These are phyloP conservation scores for Euphorbia schlechtendalii DNA, from an alignment of 441 rosid species.

Conservation along the genomic window DNA sequence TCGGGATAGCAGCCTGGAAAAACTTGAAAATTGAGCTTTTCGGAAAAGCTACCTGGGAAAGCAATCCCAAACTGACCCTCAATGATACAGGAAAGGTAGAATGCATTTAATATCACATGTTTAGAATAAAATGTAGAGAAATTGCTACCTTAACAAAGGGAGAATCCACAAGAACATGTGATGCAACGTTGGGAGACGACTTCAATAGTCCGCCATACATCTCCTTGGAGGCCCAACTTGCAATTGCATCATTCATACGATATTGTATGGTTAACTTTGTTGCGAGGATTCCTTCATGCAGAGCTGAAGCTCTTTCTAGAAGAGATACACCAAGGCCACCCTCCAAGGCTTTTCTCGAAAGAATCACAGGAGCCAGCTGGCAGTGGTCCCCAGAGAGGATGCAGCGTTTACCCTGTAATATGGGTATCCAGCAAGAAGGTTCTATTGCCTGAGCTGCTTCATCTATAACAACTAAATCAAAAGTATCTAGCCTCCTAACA, in stretches of 20 bases:
- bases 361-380: conserved; percentile 91
- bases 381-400: conserved; percentile 90
- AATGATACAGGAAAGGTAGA: background rate
- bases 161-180: conserved; percentile 85
- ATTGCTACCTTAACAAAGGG: conserved; percentile 76
- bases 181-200: conserved; percentile 63
- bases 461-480: conserved; percentile 89
- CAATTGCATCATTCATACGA: conserved; percentile 91
- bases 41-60: too few species aligned
- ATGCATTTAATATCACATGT: background rate
- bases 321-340: conserved; percentile 88
- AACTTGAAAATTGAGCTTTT: too few species aligned
- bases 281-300: conserved; percentile 68
- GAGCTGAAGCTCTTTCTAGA: conserved; percentile 69
- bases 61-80: too few species aligned
- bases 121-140: background rate
- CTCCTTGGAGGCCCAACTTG: conserved; percentile 98
- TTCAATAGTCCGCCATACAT: conserved; percentile 81
- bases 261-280: conserved; percentile 71
- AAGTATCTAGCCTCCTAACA: conserved; percentile 61
- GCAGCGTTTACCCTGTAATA: conserved; percentile 86
- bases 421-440: conserved; percentile 93
- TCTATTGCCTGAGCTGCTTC: conserved; percentile 98
- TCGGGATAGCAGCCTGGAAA: too few species aligned
- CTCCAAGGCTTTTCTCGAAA: conserved; percentile 83